phyloP scores from a whole-genome alignment of 208 protist species.

The Trypanosoma lewisi region DNA sequence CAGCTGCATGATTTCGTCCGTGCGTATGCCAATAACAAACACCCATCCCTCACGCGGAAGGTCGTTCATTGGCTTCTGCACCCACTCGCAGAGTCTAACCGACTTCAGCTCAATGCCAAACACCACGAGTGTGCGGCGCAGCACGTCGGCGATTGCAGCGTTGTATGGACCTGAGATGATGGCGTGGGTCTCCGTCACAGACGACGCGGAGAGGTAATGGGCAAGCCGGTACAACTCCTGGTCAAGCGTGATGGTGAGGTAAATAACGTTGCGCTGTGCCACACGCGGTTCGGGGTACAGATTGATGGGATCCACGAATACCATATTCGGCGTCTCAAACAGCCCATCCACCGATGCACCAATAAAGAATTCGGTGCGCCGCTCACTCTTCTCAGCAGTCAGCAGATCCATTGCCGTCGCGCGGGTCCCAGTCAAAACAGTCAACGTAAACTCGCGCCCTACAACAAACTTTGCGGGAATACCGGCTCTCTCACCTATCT shows the following conservation, averaged over 20 bases:
- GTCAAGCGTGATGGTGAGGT: constrained; percentile 41
- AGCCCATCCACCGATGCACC: constrained; percentile 7
- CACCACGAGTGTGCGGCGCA: constrained; percentile 9
- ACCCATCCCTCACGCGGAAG: constrained; percentile 11
- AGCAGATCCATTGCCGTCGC: not conserved
- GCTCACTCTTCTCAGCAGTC: not conserved
- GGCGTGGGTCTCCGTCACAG: constrained; percentile 1
- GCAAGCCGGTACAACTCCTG: constrained; percentile 53
- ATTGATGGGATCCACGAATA: constrained; percentile 33
- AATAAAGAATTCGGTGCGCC: constrained; percentile 6
- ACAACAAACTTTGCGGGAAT: too few relatives aligned
- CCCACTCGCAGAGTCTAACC: not conserved
- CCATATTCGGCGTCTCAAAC: constrained; percentile 11
- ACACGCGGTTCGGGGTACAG: constrained; percentile 2
- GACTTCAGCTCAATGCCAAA: constrained; percentile 14
- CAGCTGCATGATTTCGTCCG: constrained; percentile 20
- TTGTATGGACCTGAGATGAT: not conserved
- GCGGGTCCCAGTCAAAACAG: too few relatives aligned
- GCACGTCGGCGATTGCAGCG: constrained; percentile 10
- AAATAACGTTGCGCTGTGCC: constrained; percentile 19
- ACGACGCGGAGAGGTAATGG: constrained; percentile 18
- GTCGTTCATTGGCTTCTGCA: not conserved
- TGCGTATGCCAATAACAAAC: constrained; percentile 17
- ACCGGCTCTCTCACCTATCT: too few relatives aligned
- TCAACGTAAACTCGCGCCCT: too few relatives aligned